These are phyloP conservation scores for Geosmithia flava DNA, from an alignment of 2,329 filamentous ascomycete species.

Conservation along the genomic window DNA sequence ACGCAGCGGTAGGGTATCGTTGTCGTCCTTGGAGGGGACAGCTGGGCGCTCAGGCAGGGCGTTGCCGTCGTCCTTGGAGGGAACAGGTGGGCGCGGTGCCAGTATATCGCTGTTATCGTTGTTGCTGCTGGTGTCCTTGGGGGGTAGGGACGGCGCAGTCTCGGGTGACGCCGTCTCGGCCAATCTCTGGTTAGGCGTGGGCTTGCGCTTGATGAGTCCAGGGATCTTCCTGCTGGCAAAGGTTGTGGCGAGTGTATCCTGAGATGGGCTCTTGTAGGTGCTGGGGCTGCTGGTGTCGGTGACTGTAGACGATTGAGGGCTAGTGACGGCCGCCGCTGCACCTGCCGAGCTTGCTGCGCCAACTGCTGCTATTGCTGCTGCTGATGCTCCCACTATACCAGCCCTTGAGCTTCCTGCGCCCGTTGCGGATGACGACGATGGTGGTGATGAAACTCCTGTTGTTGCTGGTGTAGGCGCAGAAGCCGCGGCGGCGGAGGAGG, in stretches of 20 bases:
- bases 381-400: neutral
- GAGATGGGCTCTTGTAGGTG: neutral
- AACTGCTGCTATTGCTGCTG: neutral
- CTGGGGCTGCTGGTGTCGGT: neutral
- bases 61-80: neutral
- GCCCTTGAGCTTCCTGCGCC: neutral
- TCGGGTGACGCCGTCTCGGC: neutral
- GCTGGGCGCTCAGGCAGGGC: neutral
- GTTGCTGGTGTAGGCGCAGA: neutral
- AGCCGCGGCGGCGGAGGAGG: too few relatives aligned
- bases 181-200: neutral
- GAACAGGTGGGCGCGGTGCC: neutral
- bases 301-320: neutral
- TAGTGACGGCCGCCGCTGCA: neutral
- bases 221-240: neutral
- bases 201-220: neutral
- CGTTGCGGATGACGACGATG: neutral
- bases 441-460: slow-evolving; percentile 3
- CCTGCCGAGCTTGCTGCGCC: too few relatives aligned
- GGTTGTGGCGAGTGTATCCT: neutral
- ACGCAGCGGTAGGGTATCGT: slow-evolving; percentile 1
- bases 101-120: too few relatives aligned
- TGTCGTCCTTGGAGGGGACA: neutral
- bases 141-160: neutral
- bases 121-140: neutral